Conservation (phyloP, 371 early-diverging fungal species). For the Lichtheimia hyalospora region DNA sequence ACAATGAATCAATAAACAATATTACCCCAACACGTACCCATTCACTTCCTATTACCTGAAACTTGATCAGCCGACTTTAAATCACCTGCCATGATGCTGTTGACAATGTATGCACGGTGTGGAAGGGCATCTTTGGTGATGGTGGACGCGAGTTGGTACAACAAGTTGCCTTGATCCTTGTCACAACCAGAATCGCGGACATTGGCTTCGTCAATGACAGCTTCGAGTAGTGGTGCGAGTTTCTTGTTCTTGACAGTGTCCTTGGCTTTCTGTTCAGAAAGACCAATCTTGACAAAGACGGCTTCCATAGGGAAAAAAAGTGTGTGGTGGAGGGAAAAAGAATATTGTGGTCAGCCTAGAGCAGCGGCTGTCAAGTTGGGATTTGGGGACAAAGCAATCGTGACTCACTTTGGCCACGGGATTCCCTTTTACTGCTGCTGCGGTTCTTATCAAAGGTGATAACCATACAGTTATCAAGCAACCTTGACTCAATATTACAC, state of each 20-base stretch:
- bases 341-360: too few species aligned
- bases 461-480: too few species aligned
- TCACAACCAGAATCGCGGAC: slow-evolving; percentile 59
- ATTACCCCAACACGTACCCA: background rate
- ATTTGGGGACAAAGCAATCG: too few species aligned
- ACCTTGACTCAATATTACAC: too few species aligned
- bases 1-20: background rate
- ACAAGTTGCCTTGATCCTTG: slow-evolving; percentile 73
- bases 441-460: too few species aligned
- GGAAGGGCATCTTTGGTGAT: slow-evolving; percentile 74
- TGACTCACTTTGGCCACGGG: too few species aligned
- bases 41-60: slow-evolving; percentile 57
- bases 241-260: slow-evolving; percentile 96
- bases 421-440: too few species aligned
- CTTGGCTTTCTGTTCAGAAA: slow-evolving; percentile 88
- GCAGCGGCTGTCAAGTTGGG: too few species aligned
- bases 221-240: slow-evolving; percentile 76
- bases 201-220: slow-evolving; percentile 64
- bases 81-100: slow-evolving; percentile 70
- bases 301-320: background rate
- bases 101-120: slow-evolving; percentile 76
- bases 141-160: slow-evolving; percentile 88
- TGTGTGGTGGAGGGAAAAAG: too few species aligned
- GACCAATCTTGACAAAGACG: slow-evolving; percentile 85
- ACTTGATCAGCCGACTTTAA: slow-evolving; percentile 86